Percentiles rank a stretch among this genome's conserved stretches.
phyloP scores from a whole-genome alignment of 2,329 filamentous ascomycete species.

The Ophiostoma quercus region DNA sequence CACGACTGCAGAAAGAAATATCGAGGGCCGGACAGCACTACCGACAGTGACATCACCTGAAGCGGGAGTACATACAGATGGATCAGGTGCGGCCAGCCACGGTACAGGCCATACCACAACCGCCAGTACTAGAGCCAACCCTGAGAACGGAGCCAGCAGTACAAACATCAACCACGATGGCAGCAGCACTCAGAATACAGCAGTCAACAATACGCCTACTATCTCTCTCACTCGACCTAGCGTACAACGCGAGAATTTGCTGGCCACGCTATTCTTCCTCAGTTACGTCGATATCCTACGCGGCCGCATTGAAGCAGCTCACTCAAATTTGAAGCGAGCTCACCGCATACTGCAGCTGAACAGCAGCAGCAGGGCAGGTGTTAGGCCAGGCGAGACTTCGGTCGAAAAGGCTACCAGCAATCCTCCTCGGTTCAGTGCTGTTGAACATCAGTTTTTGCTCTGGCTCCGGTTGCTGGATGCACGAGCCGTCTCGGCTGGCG shows the following conservation, averaged over 20 bases:
- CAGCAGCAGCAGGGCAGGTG: neutral
- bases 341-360: conserved; percentile 44
- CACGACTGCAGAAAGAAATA: neutral
- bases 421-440: conserved; percentile 31
- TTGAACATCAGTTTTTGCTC: conserved; percentile 46
- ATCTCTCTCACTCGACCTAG: conserved; percentile 32
- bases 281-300: conserved; percentile 49
- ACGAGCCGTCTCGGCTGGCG: conserved; percentile 51
- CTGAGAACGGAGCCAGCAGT: neutral
- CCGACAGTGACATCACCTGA: neutral
- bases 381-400: neutral
- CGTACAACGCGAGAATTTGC: conserved; percentile 38
- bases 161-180: neutral
- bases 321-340: conserved; percentile 46
- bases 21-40: neutral
- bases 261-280: conserved; percentile 50
- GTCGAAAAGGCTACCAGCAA: conserved; percentile 32
- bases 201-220: conserved; percentile 10
- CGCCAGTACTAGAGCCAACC: neutral
- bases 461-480: conserved; percentile 54
- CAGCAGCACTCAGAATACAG: neutral
- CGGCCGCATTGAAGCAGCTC: conserved; percentile 41
- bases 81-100: neutral
- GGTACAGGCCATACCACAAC: neutral
- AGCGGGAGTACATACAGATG: neutral